Conservation (phyloP, 805 yeast species). For the Hyphopichia homilentoma region DNA sequence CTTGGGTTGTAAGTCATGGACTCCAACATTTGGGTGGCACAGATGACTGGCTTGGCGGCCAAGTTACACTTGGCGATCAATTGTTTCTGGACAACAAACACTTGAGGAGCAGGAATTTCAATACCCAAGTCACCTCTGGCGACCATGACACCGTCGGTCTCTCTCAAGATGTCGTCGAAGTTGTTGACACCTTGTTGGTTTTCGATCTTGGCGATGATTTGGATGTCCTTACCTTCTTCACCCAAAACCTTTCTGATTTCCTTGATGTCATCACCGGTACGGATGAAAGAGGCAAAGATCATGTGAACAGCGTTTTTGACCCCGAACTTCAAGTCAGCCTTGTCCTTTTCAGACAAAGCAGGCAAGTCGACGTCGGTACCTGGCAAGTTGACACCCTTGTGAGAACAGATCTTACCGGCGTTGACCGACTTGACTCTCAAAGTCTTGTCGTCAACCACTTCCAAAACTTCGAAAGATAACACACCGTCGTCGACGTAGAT, state of each 20-base stretch:
- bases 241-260: constrained; percentile 93
- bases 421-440: constrained; percentile 86
- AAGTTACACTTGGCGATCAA: constrained; percentile 98
- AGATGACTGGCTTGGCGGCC: constrained; percentile 98
- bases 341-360: constrained; percentile 95
- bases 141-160: constrained; percentile 99
- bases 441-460: constrained; percentile 74
- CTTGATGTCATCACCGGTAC: constrained; percentile 85
- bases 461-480: constrained; percentile 86
- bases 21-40: constrained; percentile 99
- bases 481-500: constrained; percentile 98
- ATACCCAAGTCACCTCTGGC: constrained; percentile 99
- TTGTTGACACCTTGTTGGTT: constrained; percentile 99
- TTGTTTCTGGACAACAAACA: constrained; percentile 97
- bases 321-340: constrained; percentile 88
- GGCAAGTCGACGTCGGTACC: constrained; percentile 99
- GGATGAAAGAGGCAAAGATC: constrained; percentile 97
- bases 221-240: constrained; percentile 93
- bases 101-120: constrained; percentile 99
- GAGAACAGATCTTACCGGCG: constrained; percentile 93
- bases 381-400: constrained; percentile 99
- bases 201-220: constrained; percentile 96
- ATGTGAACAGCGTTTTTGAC: constrained; percentile 97
- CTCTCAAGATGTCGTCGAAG: constrained; percentile 91
- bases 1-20: constrained; percentile 99